phyloP scores from a whole-genome alignment of 2,329 filamentous ascomycete species.

The Monosporascus cannonballus region DNA sequence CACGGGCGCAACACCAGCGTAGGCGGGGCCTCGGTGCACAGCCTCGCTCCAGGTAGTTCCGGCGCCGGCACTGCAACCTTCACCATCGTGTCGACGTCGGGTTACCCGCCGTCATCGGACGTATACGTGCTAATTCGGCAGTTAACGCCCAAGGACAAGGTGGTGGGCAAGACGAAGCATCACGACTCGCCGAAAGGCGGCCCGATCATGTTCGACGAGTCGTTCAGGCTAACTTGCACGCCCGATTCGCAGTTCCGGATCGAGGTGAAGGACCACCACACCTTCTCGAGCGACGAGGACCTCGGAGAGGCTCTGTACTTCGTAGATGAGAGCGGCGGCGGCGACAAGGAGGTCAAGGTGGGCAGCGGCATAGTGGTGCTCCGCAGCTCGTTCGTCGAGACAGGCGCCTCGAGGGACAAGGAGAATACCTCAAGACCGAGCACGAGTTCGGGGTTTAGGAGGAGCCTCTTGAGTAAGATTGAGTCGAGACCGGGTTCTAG shows the following conservation, averaged over 20 bases:
- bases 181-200: conserved; percentile 63
- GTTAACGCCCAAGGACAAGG: conserved; percentile 63
- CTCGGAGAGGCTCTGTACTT: conserved; percentile 87
- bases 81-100: conserved; percentile 70
- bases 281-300: conserved; percentile 75
- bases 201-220: conserved; percentile 66
- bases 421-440: conserved; percentile 11
- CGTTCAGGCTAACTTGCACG: conserved; percentile 70
- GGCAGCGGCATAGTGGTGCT: conserved; percentile 68
- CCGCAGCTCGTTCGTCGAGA: conserved; percentile 65
- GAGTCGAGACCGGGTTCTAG: conserved; percentile 10
- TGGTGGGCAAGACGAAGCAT: conserved; percentile 87
- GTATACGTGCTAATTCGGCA: conserved; percentile 72
- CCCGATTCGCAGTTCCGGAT: conserved; percentile 84
- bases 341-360: conserved; percentile 68
- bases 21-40: conserved; percentile 62
- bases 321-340: conserved; percentile 71
- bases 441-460: conserved; percentile 13
- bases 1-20: conserved; percentile 53
- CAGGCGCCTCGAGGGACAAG: conserved; percentile 6
- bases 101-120: conserved; percentile 70
- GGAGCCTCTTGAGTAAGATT: conserved; percentile 23
- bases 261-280: conserved; percentile 77
- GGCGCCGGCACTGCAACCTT: conserved; percentile 74
- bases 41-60: conserved; percentile 51